These are phyloP conservation scores for Coffea humblotiana DNA, from an alignment of 305 asterid genomes.

Conservation along the genomic window DNA sequence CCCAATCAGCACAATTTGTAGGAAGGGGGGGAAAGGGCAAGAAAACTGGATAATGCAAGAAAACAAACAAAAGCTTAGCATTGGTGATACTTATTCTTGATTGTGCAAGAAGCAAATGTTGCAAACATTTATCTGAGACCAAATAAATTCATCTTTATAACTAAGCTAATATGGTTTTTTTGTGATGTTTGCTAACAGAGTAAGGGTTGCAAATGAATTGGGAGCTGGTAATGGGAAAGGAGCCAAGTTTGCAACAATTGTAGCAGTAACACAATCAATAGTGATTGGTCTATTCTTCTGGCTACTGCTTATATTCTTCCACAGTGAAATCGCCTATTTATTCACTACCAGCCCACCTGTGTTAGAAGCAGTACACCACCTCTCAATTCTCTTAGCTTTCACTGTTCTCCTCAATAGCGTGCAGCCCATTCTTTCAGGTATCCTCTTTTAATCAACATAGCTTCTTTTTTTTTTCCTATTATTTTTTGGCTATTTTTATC, in stretches of 20 bases:
- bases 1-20: neutral
- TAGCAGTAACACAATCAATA: slow-evolving; percentile 57
- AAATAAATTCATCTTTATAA: neutral
- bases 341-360: slow-evolving; percentile 58
- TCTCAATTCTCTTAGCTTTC: slow-evolving; percentile 74
- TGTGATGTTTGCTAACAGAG: slow-evolving; percentile 36
- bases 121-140: neutral
- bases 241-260: slow-evolving; percentile 73
- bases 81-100: neutral
- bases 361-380: slow-evolving; percentile 57
- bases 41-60: neutral
- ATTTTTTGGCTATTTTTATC: neutral
- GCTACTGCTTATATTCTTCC: slow-evolving; percentile 55
- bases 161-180: neutral
- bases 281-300: slow-evolving; percentile 59
- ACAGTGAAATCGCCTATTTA: slow-evolving; percentile 54
- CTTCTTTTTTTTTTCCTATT: too few species aligned
- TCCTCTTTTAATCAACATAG: neutral
- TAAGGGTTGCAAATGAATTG: slow-evolving; percentile 81
- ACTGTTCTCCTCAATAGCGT: slow-evolving; percentile 80
- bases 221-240: slow-evolving; percentile 88
- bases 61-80: neutral
- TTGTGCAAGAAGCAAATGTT: neutral
- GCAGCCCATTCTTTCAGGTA: slow-evolving; percentile 89
- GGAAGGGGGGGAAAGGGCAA: neutral